A percentile compares a stretch with the other conserved stretches of the same genome.
phyloP scores from a whole-genome alignment of 768 basidiomycete species.

The Phaeolepiota aurea region DNA sequence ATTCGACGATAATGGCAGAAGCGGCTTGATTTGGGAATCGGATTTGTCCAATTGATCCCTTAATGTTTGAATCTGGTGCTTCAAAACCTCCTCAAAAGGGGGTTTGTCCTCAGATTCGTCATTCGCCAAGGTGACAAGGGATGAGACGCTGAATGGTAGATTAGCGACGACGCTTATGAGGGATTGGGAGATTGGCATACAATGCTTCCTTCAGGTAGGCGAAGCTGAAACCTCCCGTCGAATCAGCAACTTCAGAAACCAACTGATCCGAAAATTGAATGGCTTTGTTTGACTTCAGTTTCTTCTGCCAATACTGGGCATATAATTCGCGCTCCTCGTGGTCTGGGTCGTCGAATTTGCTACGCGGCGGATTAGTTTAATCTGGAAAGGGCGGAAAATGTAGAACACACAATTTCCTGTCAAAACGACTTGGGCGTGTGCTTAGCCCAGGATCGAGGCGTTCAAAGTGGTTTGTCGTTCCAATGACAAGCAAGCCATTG shows the following conservation, averaged over 20 bases:
- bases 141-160: conserved; percentile 45
- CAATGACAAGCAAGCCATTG: conserved; percentile 71
- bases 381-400: neutral
- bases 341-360: conserved; percentile 67
- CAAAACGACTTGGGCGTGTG: conserved; percentile 75
- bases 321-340: conserved; percentile 58
- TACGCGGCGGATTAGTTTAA: conserved; percentile 15
- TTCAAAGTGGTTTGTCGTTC: conserved; percentile 81
- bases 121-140: conserved; percentile 57
- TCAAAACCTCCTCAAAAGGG: conserved; percentile 42
- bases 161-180: neutral
- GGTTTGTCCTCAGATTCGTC: conserved; percentile 41
- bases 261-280: conserved; percentile 64
- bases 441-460: conserved; percentile 71
- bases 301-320: conserved; percentile 73
- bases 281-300: conserved; percentile 52
- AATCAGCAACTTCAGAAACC: conserved; percentile 46
- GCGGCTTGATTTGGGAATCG: neutral
- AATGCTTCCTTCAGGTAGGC: conserved; percentile 88
- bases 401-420: conserved; percentile 69
- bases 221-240: conserved; percentile 69
- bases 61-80: conserved; percentile 51
- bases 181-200: conserved; percentile 34
- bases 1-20: neutral
- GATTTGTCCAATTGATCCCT: conserved; percentile 58